phyloP scores from a whole-genome alignment of 257 asterid species.

The Nicotiana benthamiana region DNA sequence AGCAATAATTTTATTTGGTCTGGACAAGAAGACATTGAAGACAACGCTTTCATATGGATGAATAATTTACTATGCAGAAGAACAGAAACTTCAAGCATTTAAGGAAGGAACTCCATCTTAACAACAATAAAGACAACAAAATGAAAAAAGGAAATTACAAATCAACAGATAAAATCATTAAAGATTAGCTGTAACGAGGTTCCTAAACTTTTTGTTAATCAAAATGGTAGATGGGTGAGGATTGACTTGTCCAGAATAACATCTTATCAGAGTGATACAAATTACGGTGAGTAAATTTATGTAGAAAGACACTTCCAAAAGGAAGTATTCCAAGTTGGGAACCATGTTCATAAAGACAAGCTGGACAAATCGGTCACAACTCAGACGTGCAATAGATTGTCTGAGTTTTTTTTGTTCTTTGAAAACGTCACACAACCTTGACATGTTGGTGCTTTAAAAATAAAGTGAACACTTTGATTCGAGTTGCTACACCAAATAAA shows the following conservation, averaged over 20 bases:
- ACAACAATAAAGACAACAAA: neutral
- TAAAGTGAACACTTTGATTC: neutral
- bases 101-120: neutral
- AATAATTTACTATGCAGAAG: neutral
- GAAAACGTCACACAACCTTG: neutral
- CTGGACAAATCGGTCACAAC: neutral
- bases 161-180: neutral
- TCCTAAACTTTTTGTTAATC: neutral
- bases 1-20: slow-evolving; percentile 69
- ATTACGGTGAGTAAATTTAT: neutral
- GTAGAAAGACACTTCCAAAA: neutral
- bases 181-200: neutral
- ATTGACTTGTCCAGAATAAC: neutral
- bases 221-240: neutral
- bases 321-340: neutral
- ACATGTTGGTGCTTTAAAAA: neutral
- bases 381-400: neutral
- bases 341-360: neutral
- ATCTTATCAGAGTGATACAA: neutral
- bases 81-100: neutral
- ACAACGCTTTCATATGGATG: neutral
- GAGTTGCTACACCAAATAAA: neutral
- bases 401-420: neutral
- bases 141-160: neutral
- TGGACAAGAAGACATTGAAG: slow-evolving; percentile 22